A percentile compares a stretch with the other conserved stretches of the same genome.
These are phyloP conservation scores for Cladophialophora yegresii DNA, from an alignment of 2,329 filamentous ascomycete genomes.

Conservation along the genomic window DNA sequence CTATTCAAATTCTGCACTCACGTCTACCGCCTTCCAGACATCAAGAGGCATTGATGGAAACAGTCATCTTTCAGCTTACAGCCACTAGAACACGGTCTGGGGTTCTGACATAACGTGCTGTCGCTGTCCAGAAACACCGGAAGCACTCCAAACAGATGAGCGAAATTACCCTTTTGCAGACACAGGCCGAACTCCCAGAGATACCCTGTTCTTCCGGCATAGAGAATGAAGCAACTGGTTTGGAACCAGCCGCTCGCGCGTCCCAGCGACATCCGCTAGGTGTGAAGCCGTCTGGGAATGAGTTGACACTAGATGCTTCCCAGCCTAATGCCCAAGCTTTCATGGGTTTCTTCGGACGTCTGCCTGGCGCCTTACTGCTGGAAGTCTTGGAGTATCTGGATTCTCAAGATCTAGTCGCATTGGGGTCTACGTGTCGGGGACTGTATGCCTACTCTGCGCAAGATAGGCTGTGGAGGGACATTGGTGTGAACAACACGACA, in stretches of 20 bases:
- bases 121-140: neutral
- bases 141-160: neutral
- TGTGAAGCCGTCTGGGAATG: constrained; percentile 85
- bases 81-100: neutral
- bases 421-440: constrained; percentile 80
- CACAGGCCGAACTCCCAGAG: constrained; percentile 4
- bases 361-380: constrained; percentile 81
- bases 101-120: neutral
- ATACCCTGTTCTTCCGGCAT: neutral
- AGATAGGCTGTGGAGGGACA: constrained; percentile 85
- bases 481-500: constrained; percentile 62
- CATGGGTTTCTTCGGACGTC: constrained; percentile 64
- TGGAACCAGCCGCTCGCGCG: constrained; percentile 9
- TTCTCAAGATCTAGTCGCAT: constrained; percentile 58
- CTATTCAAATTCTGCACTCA: neutral
- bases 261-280: constrained; percentile 79
- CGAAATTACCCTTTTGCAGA: constrained; percentile 18
- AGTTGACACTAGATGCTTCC: constrained; percentile 56
- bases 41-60: neutral
- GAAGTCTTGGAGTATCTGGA: constrained; percentile 76
- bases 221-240: neutral
- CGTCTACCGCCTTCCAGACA: constrained; percentile 4
- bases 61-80: neutral
- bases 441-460: constrained; percentile 80
- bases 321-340: constrained; percentile 66